phyloP scores from a whole-genome alignment of 2,329 filamentous ascomycete genomes.

The Pseudocercospora musae region DNA sequence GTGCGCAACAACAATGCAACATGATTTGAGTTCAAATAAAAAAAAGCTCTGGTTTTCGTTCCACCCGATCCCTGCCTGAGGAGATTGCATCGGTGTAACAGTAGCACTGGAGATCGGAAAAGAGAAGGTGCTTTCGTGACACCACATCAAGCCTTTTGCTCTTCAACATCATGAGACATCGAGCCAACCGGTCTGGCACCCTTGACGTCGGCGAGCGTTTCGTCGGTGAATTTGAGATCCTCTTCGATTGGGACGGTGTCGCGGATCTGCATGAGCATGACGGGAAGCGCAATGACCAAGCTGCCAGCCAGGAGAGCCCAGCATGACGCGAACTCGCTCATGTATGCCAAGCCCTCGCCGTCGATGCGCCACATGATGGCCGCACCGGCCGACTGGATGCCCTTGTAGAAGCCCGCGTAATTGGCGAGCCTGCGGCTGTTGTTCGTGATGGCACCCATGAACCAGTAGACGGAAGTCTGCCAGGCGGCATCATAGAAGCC shows the following conservation, averaged over 20 bases:
- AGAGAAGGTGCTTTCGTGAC: constrained; percentile 1
- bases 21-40: constrained; percentile 1
- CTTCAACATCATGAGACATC: constrained; percentile 11
- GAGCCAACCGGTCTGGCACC: constrained; percentile 19
- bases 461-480: constrained; percentile 93
- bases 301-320: constrained; percentile 76
- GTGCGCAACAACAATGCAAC: not conserved
- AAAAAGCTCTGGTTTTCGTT: not conserved
- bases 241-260: constrained; percentile 79
- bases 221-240: constrained; percentile 80
- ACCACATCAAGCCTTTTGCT: constrained; percentile 12
- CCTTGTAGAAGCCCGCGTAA: constrained; percentile 86
- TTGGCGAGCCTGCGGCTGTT: constrained; percentile 89
- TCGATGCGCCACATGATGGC: constrained; percentile 74
- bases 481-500: constrained; percentile 85
- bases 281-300: constrained; percentile 71
- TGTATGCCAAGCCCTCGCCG: constrained; percentile 58
- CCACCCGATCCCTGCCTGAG: constrained; percentile 9
- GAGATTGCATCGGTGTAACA: constrained; percentile 14
- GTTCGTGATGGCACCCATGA: constrained; percentile 91
- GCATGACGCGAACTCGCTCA: constrained; percentile 68
- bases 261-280: constrained; percentile 75
- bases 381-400: constrained; percentile 81
- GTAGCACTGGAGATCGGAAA: not conserved
- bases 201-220: constrained; percentile 69